phyloP scores from a whole-genome alignment of 164 flowering plant species.

The Tetrastigma voinierianum region DNA sequence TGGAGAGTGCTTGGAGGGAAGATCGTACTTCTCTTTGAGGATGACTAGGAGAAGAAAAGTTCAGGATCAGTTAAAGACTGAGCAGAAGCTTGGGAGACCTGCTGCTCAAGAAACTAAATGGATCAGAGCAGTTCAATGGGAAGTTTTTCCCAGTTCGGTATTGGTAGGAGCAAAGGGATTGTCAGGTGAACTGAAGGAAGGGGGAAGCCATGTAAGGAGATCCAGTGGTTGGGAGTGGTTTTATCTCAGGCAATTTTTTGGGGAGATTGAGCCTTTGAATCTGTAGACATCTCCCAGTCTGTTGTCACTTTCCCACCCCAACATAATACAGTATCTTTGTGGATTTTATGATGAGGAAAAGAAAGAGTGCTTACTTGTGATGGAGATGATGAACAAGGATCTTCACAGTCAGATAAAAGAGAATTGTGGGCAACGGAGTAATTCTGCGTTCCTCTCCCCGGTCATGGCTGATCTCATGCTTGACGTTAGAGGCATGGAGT shows the following conservation, averaged over 20 bases:
- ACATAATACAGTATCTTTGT: slow-evolving; percentile 53
- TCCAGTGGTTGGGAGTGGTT: slow-evolving; percentile 81
- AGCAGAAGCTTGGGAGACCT: slow-evolving; percentile 44
- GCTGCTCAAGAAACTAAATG: slow-evolving; percentile 44
- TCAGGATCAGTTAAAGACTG: slow-evolving; percentile 32
- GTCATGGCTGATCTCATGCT: slow-evolving; percentile 83
- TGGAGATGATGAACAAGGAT: slow-evolving; percentile 73
- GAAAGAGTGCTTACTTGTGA: slow-evolving; percentile 68
- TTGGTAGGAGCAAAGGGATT: slow-evolving; percentile 61
- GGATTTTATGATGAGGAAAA: slow-evolving; percentile 73
- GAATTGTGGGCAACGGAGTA: slow-evolving; percentile 42
- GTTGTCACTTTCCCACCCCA: slow-evolving; percentile 62
- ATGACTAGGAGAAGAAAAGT: slow-evolving; percentile 46
- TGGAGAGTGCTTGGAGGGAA: slow-evolving; percentile 64
- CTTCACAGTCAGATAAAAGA: slow-evolving; percentile 58
- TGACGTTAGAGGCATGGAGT: slow-evolving; percentile 94
- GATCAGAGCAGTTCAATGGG: slow-evolving; percentile 26
- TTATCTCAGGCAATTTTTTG: slow-evolving; percentile 61
- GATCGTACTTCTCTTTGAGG: slow-evolving; percentile 55
- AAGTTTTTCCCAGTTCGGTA: slow-evolving; percentile 57
- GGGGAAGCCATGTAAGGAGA: slow-evolving; percentile 66
- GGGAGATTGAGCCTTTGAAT: slow-evolving; percentile 39
- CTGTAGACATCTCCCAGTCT: slow-evolving; percentile 53
- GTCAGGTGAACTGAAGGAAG: slow-evolving; percentile 60
- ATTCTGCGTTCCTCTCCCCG: slow-evolving; percentile 55